These are phyloP conservation scores for Pyrenopolyporus hunteri DNA, from an alignment of 495 filamentous ascomycete species.

Conservation along the genomic window DNA sequence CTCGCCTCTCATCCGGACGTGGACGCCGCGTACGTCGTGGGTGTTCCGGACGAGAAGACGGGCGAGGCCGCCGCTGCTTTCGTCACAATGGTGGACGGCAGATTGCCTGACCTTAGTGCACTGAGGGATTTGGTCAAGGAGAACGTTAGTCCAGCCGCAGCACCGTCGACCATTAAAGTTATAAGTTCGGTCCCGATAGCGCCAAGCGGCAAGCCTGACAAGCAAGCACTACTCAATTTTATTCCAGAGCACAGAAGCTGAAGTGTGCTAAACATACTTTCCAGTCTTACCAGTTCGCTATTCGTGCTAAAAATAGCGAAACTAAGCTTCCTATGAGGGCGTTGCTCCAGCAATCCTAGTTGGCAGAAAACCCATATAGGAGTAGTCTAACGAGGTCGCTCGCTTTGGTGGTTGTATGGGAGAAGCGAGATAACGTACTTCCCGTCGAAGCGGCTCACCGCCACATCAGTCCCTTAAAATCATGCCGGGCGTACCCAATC, in stretches of 20 bases:
- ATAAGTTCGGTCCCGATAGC: conserved; percentile 11
- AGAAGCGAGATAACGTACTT: no score
- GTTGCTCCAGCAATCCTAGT: no score
- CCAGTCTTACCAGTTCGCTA: no score
- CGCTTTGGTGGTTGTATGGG: no score
- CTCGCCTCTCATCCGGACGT: conserved; percentile 13
- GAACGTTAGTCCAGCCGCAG: conserved; percentile 5
- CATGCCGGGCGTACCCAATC: no score
- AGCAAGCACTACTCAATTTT: neutral
- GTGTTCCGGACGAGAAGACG: conserved; percentile 20
- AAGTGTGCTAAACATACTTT: no score
- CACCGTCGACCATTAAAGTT: neutral
- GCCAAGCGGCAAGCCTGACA: conserved; percentile 13
- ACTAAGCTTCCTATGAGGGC: no score
- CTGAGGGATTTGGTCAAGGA: conserved; percentile 5
- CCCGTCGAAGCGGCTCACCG: no score
- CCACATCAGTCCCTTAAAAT: no score
- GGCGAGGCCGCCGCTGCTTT: conserved; percentile 14
- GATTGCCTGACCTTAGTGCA: neutral
- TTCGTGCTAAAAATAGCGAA: no score
- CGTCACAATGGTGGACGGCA: neutral
- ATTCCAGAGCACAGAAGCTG: neutral
- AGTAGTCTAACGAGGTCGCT: no score
- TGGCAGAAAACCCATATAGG: no score
- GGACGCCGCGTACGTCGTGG: conserved; percentile 12